These are phyloP conservation scores for Rhodotorula toruloides DNA, from an alignment of 768 basidiomycete genomes.

Conservation along the genomic window DNA sequence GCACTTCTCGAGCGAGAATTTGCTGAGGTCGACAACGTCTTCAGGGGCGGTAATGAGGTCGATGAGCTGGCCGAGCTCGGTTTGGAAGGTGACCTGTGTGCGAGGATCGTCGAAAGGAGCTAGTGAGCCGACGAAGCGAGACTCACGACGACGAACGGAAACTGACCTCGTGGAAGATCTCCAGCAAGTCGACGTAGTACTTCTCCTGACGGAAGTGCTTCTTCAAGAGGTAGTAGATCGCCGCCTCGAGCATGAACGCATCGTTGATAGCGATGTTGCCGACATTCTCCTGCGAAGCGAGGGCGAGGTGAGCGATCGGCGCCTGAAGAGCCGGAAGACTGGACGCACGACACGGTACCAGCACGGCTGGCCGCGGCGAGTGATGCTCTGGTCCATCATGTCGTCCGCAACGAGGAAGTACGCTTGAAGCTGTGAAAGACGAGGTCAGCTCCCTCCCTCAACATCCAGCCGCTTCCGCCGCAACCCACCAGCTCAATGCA, in stretches of 20 bases:
- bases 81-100: slow-evolving; percentile 65
- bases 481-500: slow-evolving; percentile 80
- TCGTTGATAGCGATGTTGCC: slow-evolving; percentile 91
- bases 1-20: slow-evolving; percentile 80
- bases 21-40: slow-evolving; percentile 73
- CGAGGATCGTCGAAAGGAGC: background rate
- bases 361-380: slow-evolving; percentile 88
- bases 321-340: background rate
- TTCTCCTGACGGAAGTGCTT: slow-evolving; percentile 70
- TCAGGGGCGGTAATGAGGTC: slow-evolving; percentile 95
- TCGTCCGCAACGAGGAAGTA: slow-evolving; percentile 96
- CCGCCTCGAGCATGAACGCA: slow-evolving; percentile 87
- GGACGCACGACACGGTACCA: slow-evolving; percentile 66
- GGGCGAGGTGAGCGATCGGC: background rate
- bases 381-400: slow-evolving; percentile 93
- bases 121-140: background rate
- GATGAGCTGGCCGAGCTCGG: slow-evolving; percentile 92
- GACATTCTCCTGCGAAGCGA: slow-evolving; percentile 49
- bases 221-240: slow-evolving; percentile 87
- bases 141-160: background rate
- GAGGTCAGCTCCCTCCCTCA: background rate
- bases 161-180: slow-evolving; percentile 76
- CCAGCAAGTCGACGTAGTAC: slow-evolving; percentile 83
- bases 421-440: slow-evolving; percentile 71
- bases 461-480: background rate